Evolutionary conservation across 768 basidiomycete species (phyloP), one percentile per base, ranked within the genome.

Genomic region (Royoungia palumana): DNA sequence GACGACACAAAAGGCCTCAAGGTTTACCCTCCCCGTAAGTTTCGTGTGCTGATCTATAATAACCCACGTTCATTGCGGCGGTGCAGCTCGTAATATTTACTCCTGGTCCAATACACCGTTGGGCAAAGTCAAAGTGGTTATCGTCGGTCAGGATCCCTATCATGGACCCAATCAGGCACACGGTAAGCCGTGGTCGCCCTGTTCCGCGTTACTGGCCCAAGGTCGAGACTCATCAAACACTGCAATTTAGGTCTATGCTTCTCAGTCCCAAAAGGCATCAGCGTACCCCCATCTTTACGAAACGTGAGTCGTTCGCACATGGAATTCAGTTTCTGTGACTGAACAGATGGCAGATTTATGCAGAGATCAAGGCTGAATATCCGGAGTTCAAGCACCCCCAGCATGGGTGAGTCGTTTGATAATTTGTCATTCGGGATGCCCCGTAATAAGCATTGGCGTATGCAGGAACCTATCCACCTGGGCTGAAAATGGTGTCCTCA

Each of bases 121-220:
- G 14, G 85, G 88, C 12, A 81, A 83, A 53, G 82, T 97, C 53
- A 85, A 82, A 63, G 87, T 93, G 22, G 91, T 96, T 41, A 91
- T 96, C 50, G 77, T 97, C 46, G 87, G 88, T 8, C 91, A 93
- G 69, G 92, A 94, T 72, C 91, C 91, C 22, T 94, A 93, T 66
- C 88, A 89, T 64, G 78, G 80, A 52, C 68, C 72, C 34, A 82
- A 83, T 40, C 91, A 94, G 73, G 92, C 92, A 39, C 91, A 94
- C 60, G 92, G 89, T 87, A 55, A 61, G 75, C 56, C 51, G 22
- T 39, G 36, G 25, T 28, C 48, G 30, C 40, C 35, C 30, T 36
- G 12, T 37, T 51, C 34, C 28, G 28, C 17, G 14, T 25, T 34
- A 6, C 28, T 28, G 3, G 10, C 25, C 41, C 40, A 30, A 63